Conservation (phyloP, 2,329 filamentous ascomycete species). For the Coleophoma eucalyptorum region DNA sequence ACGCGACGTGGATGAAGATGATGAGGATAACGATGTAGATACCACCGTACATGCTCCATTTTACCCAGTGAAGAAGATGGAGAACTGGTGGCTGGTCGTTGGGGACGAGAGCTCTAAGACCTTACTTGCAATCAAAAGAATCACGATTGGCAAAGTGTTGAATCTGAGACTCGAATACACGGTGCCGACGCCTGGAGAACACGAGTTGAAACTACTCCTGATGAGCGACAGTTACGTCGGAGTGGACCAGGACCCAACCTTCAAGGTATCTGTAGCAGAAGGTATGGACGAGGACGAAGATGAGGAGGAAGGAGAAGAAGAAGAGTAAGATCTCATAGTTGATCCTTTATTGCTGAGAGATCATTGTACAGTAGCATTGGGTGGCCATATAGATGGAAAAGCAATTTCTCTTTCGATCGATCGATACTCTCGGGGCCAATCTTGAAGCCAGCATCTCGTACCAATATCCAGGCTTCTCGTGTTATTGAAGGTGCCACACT, state of each 20-base stretch:
- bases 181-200: conserved; percentile 77
- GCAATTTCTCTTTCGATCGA: conserved; percentile 7
- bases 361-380: conserved; percentile 28
- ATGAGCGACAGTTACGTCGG: conserved; percentile 98
- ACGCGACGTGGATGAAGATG: conserved; percentile 73
- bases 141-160: conserved; percentile 78
- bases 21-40: conserved; percentile 66
- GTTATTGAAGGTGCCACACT: too few relatives aligned
- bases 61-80: conserved; percentile 86
- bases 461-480: too few relatives aligned
- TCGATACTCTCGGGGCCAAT: conserved; percentile 3
- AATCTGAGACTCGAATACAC: conserved; percentile 84
- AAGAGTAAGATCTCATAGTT: conserved; percentile 17
- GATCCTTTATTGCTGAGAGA: conserved; percentile 3
- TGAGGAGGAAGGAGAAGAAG: conserved; percentile 67
- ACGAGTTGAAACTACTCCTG: conserved; percentile 85
- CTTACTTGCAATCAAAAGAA: conserved; percentile 88
- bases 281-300: conserved; percentile 94
- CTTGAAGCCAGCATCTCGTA: background rate
- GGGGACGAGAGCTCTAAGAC: conserved; percentile 87
- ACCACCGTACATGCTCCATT: conserved; percentile 90
- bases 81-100: conserved; percentile 98
- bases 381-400: conserved; percentile 22
- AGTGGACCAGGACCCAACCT: conserved; percentile 91
- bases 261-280: conserved; percentile 81